A percentile compares a stretch with the other conserved stretches of the same genome.
These are phyloP conservation scores for Phytopythium cucurbitacearum DNA, from an alignment of 352 stramenopile species.

Conservation along the genomic window DNA sequence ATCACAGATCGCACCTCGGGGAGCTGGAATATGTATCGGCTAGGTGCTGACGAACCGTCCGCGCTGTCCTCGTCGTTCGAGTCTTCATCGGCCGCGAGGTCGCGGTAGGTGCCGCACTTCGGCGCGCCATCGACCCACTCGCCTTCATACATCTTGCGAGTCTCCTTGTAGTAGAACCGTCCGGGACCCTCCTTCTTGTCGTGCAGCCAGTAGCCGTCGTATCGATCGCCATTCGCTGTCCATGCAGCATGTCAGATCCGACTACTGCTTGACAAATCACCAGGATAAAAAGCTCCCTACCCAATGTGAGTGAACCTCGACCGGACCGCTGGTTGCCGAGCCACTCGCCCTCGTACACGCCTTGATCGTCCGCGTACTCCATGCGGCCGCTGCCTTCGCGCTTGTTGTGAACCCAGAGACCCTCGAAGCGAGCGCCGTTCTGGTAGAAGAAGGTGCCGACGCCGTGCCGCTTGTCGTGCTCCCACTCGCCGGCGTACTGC, in stretches of 20 bases:
- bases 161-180: slow-evolving; percentile 80
- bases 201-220: slow-evolving; percentile 84
- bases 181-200: slow-evolving; percentile 88
- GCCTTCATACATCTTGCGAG: slow-evolving; percentile 84
- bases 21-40: slow-evolving; percentile 52
- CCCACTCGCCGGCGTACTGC: slow-evolving; percentile 83
- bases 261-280: neutral
- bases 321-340: slow-evolving; percentile 66
- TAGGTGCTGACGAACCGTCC: slow-evolving; percentile 3
- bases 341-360: slow-evolving; percentile 89
- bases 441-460: slow-evolving; percentile 81
- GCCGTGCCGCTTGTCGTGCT: slow-evolving; percentile 62
- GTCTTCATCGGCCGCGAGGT: slow-evolving; percentile 29
- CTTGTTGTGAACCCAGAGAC: slow-evolving; percentile 73
- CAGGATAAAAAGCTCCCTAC: slow-evolving; percentile 21
- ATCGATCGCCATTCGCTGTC: slow-evolving; percentile 78
- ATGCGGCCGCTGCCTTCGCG: slow-evolving; percentile 75
- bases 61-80: slow-evolving; percentile 17
- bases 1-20: slow-evolving; percentile 31
- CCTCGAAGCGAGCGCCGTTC: slow-evolving; percentile 79
- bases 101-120: slow-evolving; percentile 70
- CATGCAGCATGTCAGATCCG: slow-evolving; percentile 2
- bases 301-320: slow-evolving; percentile 53
- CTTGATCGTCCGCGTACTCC: slow-evolving; percentile 51
- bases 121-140: slow-evolving; percentile 82